Conservation (phyloP, 176 grass and related monocot species). For the Aegilops umbellulata region DNA sequence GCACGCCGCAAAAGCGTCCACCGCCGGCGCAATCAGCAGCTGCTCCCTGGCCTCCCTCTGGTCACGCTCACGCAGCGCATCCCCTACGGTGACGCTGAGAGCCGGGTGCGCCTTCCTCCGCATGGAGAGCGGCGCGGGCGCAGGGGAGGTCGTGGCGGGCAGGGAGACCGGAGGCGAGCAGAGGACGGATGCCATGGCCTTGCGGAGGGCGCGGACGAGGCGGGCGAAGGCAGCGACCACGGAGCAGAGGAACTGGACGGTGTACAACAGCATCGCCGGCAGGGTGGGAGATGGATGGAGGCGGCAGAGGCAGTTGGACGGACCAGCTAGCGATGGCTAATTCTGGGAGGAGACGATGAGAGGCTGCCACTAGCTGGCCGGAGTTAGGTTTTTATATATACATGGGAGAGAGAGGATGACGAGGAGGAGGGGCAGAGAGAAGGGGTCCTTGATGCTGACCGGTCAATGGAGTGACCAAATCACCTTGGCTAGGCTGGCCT, state of each 20-base stretch:
- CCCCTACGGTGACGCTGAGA: background rate
- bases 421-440: background rate
- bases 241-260: slow-evolving; percentile 28
- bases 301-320: too few relatives aligned
- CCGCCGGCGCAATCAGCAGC: background rate
- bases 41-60: background rate
- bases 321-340: too few relatives aligned
- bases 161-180: background rate
- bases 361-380: background rate
- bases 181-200: slow-evolving; percentile 24
- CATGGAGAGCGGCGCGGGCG: slow-evolving; percentile 5
- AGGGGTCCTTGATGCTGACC: slow-evolving; percentile 21
- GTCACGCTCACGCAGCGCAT: background rate
- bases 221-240: slow-evolving; percentile 25
- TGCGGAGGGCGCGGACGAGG: slow-evolving; percentile 10
- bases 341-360: background rate
- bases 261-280: slow-evolving; percentile 13
- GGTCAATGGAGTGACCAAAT: slow-evolving; percentile 45
- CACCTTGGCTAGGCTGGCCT: slow-evolving; percentile 23
- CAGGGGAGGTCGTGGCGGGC: background rate
- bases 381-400: slow-evolving; percentile 33
- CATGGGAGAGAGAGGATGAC: background rate
- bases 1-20: background rate
- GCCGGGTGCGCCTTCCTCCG: slow-evolving; percentile 7
- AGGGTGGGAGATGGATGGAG: background rate